Evolutionary conservation across 2,329 filamentous ascomycete genomes (phyloP).

Genomic region (Diaporthe sp.): DNA sequence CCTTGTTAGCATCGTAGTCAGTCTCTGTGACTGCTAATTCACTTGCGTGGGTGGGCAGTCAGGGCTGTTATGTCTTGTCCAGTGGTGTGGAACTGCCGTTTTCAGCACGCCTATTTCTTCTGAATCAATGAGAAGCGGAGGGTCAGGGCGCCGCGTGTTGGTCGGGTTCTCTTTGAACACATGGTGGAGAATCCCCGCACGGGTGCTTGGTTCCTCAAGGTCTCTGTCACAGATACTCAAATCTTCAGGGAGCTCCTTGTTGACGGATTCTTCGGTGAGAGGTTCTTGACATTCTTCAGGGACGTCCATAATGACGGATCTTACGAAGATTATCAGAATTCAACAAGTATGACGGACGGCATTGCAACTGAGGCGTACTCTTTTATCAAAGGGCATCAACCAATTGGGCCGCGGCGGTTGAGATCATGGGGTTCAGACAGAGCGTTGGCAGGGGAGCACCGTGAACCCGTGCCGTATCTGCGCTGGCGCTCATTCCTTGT

Average conservation of each 20-base stretch:
- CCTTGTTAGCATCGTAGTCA: background rate
- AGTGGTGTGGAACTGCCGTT: background rate
- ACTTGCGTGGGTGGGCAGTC: background rate
- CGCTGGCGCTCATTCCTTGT: too few species aligned
- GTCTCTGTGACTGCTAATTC: background rate
- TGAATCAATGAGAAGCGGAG: background rate
- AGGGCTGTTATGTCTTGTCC: background rate
- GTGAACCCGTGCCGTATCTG: too few species aligned
- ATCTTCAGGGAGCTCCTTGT: background rate
- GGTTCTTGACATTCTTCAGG: too few species aligned
- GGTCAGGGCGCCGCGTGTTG: background rate
- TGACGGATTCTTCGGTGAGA: background rate
- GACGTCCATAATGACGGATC: background rate
- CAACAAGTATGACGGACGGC: too few species aligned
- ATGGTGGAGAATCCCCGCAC: background rate
- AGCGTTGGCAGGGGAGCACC: too few species aligned
- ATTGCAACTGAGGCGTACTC: too few species aligned
- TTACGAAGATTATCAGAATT: too few species aligned
- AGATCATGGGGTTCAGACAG: too few species aligned
- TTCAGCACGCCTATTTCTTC: background rate
- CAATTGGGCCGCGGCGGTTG: too few species aligned
- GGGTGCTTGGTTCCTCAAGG: background rate
- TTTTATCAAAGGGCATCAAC: too few species aligned
- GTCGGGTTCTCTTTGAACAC: background rate
- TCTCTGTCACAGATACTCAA: background rate